Conservation (phyloP, 495 filamentous ascomycete genomes). For the Aspergillus heteromorphus region DNA sequence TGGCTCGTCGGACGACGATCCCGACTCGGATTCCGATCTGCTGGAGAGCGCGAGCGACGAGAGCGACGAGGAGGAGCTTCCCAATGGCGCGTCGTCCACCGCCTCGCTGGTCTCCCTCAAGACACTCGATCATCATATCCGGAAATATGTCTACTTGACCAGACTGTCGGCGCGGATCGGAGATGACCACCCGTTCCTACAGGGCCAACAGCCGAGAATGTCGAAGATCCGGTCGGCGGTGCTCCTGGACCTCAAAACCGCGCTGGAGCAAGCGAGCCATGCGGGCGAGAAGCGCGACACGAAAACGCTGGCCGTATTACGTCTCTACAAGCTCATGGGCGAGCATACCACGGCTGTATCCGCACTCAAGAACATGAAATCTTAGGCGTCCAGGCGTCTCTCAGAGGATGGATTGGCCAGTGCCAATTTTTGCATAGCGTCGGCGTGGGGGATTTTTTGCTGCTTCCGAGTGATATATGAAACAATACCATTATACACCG, state of each 20-base stretch:
- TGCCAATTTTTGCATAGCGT: constrained; percentile 38
- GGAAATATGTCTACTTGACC: constrained; percentile 53
- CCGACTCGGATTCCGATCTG: constrained; percentile 35
- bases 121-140: constrained; percentile 51
- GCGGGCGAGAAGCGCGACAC: constrained; percentile 48
- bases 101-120: constrained; percentile 38
- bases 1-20: constrained; percentile 17
- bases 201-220: constrained; percentile 51
- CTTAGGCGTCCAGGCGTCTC: constrained; percentile 18
- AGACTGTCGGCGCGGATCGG: constrained; percentile 48
- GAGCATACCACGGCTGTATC: constrained; percentile 62
- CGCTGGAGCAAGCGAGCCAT: constrained; percentile 64
- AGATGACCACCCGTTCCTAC: constrained; percentile 60
- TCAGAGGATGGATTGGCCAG: not conserved
- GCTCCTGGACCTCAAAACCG: constrained; percentile 74
- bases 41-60: constrained; percentile 50
- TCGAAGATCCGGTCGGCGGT: constrained; percentile 66
- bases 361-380: constrained; percentile 61
- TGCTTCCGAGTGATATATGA: constrained; percentile 28
- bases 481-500: constrained; percentile 52
- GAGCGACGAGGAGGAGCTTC: constrained; percentile 46
- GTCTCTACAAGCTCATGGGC: constrained; percentile 70
- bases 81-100: constrained; percentile 32
- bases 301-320: constrained; percentile 63
- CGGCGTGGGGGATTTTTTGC: constrained; percentile 29